Base-by-base conservation (phyloP, 148 eudicot species). In the Rhododendron kiyosumense region DNA sequence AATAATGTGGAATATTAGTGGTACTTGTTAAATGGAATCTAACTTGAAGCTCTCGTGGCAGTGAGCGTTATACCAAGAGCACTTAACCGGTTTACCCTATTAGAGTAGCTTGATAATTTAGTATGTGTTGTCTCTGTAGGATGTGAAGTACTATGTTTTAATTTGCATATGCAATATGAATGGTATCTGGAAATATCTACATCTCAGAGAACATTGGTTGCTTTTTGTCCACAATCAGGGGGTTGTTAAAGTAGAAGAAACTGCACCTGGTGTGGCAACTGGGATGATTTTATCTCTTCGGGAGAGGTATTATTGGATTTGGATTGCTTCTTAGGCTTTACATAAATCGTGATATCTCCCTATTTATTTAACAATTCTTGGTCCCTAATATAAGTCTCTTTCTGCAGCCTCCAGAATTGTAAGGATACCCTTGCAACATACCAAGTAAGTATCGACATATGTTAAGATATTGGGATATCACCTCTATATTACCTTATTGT, bases 211-310 rank as follows among this genome's bases (percentile, higher is more conserved):
- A 52, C 30, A 18, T 54, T 38, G 9, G 32, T 69, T 83, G 81
- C 24, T 24, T 73, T 26, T 79, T 81, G 73, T 74, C 38, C 83
- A 12, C 18, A 75, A 28, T 73, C 81, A 94, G 99, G 92, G 45
- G 78, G 92, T 86, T 81, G 78, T 87, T 41, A 94, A 97, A 88
- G 86, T 93, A 83, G 98, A 97, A 89, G 99, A 94, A 90, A 93
- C 98, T 77, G 98, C 98, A 52, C 99, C 99, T 83, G 99, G 99
- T 69, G 99, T 91, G 86, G 95, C 97, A 82, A 97, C 99, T 22
- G 96, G 98, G 86, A 97, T 95, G 98, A 97, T 97, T 84, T 91
- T 97, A 83, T 90, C 95, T 51, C 98, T 97, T 87, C 98, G 99
- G 52, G 98, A 97, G 92, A 94, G 99, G 99, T 96, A 91, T 32